Conservation (phyloP, 352 stramenopile genomes). For the Nothophytophthora sp. region DNA sequence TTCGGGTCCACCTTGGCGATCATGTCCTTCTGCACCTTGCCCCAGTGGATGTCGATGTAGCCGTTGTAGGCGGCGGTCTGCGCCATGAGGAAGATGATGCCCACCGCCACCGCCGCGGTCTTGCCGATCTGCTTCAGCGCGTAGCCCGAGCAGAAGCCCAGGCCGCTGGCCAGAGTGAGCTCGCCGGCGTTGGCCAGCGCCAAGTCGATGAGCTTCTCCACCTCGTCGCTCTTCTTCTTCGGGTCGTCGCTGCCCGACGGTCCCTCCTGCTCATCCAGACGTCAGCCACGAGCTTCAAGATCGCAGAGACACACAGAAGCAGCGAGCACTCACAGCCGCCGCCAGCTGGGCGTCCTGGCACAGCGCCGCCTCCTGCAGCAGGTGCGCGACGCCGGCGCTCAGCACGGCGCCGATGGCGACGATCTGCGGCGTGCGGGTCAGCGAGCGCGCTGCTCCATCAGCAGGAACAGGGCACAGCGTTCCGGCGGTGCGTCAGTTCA, state of each 20-base stretch:
- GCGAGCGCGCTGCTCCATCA: background rate
- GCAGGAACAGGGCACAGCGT: background rate
- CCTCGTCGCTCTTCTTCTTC: slow-evolving; percentile 26
- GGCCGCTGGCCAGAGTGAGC: slow-evolving; percentile 47
- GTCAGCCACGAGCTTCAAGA: background rate
- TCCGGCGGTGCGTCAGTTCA: background rate
- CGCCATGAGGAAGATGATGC: slow-evolving; percentile 60
- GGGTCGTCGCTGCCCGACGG: slow-evolving; percentile 11
- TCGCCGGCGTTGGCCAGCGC: slow-evolving; percentile 46
- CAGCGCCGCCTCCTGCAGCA: slow-evolving; percentile 30
- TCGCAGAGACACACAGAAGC: background rate
- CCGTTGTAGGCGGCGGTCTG: slow-evolving; percentile 63
- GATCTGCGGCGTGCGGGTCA: slow-evolving; percentile 2
- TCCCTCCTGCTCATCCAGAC: slow-evolving; percentile 6
- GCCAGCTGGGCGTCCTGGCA: slow-evolving; percentile 38
- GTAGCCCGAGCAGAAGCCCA: slow-evolving; percentile 76
- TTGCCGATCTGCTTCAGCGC: slow-evolving; percentile 75
- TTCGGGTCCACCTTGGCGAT: slow-evolving; percentile 81
- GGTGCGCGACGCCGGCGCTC: slow-evolving; percentile 27
- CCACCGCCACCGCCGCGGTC: slow-evolving; percentile 59
- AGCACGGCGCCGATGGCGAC: slow-evolving; percentile 38
- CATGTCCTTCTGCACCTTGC: slow-evolving; percentile 79
- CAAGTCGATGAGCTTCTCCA: slow-evolving; percentile 53
- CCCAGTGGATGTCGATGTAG: slow-evolving; percentile 85
- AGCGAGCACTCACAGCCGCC: slow-evolving; percentile 13